phyloP scores from a whole-genome alignment of 1,139 yeast genomes.

The Yamadazyma dushanensis region DNA sequence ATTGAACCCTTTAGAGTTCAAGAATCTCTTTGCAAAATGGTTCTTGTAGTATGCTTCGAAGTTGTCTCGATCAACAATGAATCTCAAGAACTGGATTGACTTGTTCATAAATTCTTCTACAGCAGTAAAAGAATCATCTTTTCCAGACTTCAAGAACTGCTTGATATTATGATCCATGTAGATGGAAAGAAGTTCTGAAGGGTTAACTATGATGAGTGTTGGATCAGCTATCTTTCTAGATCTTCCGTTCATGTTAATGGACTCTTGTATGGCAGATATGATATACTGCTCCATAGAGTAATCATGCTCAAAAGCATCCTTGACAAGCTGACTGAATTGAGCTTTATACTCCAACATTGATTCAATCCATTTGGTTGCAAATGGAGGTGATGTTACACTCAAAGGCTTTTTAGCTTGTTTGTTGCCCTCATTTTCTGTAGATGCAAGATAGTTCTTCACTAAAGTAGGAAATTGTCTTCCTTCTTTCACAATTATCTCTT shows the following conservation, averaged over 20 bases:
- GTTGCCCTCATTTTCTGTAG: conserved; percentile 13
- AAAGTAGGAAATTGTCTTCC: conserved; percentile 32
- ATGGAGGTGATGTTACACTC: conserved; percentile 19
- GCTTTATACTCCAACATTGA: conserved; percentile 54
- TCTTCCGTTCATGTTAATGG: conserved; percentile 44
- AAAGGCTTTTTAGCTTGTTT: conserved; percentile 4
- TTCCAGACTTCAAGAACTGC: conserved; percentile 41
- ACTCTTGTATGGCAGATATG: conserved; percentile 60
- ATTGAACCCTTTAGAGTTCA: conserved; percentile 43
- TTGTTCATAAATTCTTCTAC: conserved; percentile 56
- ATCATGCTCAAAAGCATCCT: conserved; percentile 50
- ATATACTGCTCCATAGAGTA: conserved; percentile 54
- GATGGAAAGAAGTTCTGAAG: conserved; percentile 72
- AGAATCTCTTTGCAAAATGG: conserved; percentile 84
- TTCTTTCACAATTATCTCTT: conserved; percentile 45
- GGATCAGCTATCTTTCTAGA: conserved; percentile 10
- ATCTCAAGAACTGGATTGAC: conserved; percentile 63
- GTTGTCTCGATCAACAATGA: conserved; percentile 79
- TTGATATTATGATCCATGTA: conserved; percentile 74
- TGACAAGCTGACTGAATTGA: conserved; percentile 51
- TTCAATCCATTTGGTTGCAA: conserved; percentile 73
- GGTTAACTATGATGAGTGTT: conserved; percentile 41
- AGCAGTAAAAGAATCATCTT: conserved; percentile 35
- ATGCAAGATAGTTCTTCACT: conserved; percentile 22
- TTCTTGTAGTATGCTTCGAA: conserved; percentile 86